Base-by-base conservation (phyloP, 129 eudicot species). In the Mikania micrantha region DNA sequence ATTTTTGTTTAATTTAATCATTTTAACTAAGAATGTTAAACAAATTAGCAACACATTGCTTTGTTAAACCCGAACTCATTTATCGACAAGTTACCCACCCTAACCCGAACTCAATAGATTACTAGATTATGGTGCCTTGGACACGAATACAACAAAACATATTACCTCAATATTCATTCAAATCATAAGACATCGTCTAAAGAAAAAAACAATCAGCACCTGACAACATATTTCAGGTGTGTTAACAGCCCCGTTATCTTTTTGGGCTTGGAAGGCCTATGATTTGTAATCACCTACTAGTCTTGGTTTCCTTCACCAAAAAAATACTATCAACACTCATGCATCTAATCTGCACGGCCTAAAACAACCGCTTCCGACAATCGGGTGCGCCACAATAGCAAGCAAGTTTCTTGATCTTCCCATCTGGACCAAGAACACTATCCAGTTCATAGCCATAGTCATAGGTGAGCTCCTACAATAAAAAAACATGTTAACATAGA, bases 371-470 rank as follows among this genome's bases (percentile, higher is more conserved):
- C 66, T 84, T 86, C 17, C 89, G 50, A 75, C 98, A 92, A 45
- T 72, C 91, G 0, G 87, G 76, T 2, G 95, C 95, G 22, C 98
- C 96, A 70, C 98, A 92, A 50, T 40, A 84, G 74, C 98, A 92
- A 2, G 79, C 53, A 75, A 92, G 79, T 34, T 82, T 70, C 42
- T 74, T 85, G 3, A 84, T 61, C 66, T 76, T 75, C 3, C 95
- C 95, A 73, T 92, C 98, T 25, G 90, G 86, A 49, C 85, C 96
- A 9, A 72, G 25, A 15, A 92, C 96, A 31, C 96, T 92, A 22
- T 86, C 81, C 22, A 93, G 66, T 2, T 79, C 95, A 70, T 88
- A 92, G 2, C 90, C 96, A 34, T 88, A 92, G 73, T 88, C 96
- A 39, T 88, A 92, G 0, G 91, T 78, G 0, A 92, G 91, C 73